phyloP scores from a whole-genome alignment of 2,329 filamentous ascomycete species.

The Hymenoscyphus fructigenus region DNA sequence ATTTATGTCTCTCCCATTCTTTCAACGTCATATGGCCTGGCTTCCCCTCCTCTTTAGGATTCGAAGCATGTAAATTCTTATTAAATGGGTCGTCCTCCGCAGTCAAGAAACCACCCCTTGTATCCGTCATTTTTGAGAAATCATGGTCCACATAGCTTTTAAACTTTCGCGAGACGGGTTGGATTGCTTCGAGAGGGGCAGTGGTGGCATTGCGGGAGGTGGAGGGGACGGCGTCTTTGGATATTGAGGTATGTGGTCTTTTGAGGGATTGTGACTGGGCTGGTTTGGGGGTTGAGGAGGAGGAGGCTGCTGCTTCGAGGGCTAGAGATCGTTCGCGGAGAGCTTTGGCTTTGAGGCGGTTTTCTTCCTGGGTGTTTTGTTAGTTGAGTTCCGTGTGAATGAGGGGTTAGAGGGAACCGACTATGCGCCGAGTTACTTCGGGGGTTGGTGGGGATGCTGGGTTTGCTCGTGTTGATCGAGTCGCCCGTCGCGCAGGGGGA shows the following conservation, averaged over 20 bases:
- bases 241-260: constrained; percentile 66
- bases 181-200: constrained; percentile 22
- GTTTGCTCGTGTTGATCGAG: constrained; percentile 3
- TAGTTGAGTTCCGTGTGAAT: too few species aligned
- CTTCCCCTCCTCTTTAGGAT: constrained; percentile 54
- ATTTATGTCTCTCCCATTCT: constrained; percentile 86
- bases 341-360: constrained; percentile 84
- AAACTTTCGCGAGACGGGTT: constrained; percentile 79
- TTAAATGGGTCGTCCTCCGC: constrained; percentile 89
- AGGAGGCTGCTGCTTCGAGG: constrained; percentile 47
- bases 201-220: constrained; percentile 69
- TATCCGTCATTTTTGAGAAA: constrained; percentile 96
- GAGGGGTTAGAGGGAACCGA: constrained; percentile 38
- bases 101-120: constrained; percentile 93
- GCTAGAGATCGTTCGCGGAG: constrained; percentile 72
- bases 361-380: constrained; percentile 66
- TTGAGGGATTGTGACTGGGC: constrained; percentile 63
- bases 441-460: constrained; percentile 51
- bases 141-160: constrained; percentile 96
- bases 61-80: constrained; percentile 63
- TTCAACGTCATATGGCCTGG: constrained; percentile 85
- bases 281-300: constrained; percentile 58
- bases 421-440: constrained; percentile 55
- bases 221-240: constrained; percentile 48
- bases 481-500: constrained; percentile 17